These are phyloP conservation scores for Pleurotus djamor DNA, from an alignment of 768 basidiomycete genomes.

Conservation along the genomic window DNA sequence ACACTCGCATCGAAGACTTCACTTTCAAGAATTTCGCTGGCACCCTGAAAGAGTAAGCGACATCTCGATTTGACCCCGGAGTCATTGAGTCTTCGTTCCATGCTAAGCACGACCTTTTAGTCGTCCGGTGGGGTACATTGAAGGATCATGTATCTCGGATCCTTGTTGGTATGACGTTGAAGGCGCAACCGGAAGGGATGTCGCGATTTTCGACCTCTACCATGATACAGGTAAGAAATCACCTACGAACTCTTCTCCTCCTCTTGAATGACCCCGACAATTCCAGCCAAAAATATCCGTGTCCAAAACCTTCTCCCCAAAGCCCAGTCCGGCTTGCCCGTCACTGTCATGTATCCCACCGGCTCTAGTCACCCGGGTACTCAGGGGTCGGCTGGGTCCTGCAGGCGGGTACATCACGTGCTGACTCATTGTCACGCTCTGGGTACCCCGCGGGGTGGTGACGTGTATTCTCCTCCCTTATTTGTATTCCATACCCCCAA, in stretches of 20 bases:
- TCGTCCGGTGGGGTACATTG: slow-evolving; percentile 36
- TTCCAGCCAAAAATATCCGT: slow-evolving; percentile 43
- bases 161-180: slow-evolving; percentile 61
- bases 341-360: slow-evolving; percentile 50
- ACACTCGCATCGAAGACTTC: slow-evolving; percentile 56
- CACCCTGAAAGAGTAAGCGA: slow-evolving; percentile 42
- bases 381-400: too few relatives aligned
- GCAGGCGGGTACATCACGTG: too few relatives aligned
- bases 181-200: slow-evolving; percentile 57
- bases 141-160: slow-evolving; percentile 57
- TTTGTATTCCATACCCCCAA: too few relatives aligned
- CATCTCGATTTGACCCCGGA: neutral
- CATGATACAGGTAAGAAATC: slow-evolving; percentile 43
- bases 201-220: slow-evolving; percentile 56
- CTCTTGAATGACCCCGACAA: neutral
- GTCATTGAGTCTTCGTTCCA: too few relatives aligned
- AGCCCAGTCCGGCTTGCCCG: slow-evolving; percentile 41
- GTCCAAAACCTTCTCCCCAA: slow-evolving; percentile 44
- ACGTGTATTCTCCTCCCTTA: too few relatives aligned
- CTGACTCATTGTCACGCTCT: too few relatives aligned
- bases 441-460: too few relatives aligned
- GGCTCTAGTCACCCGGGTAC: too few relatives aligned
- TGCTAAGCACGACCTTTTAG: neutral
- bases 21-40: slow-evolving; percentile 54
- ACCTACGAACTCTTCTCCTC: neutral